These are phyloP conservation scores for Alloteropsis semialata DNA, from an alignment of 176 grass and related monocot species.

Conservation along the genomic window DNA sequence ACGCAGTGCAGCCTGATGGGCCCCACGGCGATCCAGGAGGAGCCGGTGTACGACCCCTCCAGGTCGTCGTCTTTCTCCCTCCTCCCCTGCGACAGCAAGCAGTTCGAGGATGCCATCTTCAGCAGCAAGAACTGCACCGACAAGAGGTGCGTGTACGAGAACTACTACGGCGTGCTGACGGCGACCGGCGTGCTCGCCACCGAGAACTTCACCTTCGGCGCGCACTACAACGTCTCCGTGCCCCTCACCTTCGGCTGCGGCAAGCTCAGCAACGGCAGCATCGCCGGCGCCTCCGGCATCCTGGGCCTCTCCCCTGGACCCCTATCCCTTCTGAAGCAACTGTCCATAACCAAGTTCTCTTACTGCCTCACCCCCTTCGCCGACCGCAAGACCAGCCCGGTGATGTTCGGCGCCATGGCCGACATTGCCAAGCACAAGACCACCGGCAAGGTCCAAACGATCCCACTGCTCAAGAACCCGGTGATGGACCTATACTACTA, in stretches of 20 bases:
- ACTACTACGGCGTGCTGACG: conserved; percentile 38
- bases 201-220: conserved; percentile 62
- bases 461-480: neutral
- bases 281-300: conserved; percentile 16
- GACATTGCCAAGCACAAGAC: conserved; percentile 28
- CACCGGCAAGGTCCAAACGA: conserved; percentile 17
- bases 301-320: conserved; percentile 16
- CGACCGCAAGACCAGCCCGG: conserved; percentile 1
- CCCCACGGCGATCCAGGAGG: neutral
- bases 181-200: conserved; percentile 36
- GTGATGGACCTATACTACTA: conserved; percentile 16
- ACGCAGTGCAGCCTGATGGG: conserved; percentile 50
- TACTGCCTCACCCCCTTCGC: conserved; percentile 42
- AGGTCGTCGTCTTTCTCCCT: conserved; percentile 35
- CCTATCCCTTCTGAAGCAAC: conserved; percentile 26
- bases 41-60: conserved; percentile 43
- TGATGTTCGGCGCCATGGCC: conserved; percentile 38
- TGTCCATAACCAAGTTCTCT: conserved; percentile 6
- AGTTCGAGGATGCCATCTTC: conserved; percentile 44
- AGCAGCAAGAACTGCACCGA: conserved; percentile 23
- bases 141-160: conserved; percentile 34
- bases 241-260: conserved; percentile 45
- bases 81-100: conserved; percentile 44
- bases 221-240: neutral
- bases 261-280: neutral